Percentiles rank a stretch among this genome's conserved stretches.
These are phyloP conservation scores for Cudoniella acicularis DNA, from an alignment of 495 filamentous ascomycete genomes.

Conservation along the genomic window DNA sequence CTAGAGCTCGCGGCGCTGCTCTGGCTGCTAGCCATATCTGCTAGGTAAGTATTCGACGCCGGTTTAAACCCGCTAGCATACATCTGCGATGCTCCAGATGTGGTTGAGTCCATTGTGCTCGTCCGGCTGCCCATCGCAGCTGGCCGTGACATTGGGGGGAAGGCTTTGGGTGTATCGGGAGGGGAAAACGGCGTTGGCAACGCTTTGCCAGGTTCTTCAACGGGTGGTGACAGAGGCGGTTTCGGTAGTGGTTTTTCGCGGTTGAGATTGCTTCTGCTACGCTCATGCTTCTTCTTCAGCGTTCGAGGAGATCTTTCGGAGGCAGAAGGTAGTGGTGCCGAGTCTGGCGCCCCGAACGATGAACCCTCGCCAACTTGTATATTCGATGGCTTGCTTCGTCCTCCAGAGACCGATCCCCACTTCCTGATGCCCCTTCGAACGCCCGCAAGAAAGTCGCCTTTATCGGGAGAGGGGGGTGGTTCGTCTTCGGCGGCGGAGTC, in stretches of 20 bases:
- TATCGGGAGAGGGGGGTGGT: slow-evolving; percentile 30
- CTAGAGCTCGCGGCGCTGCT: slow-evolving; percentile 44
- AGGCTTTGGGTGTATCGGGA: slow-evolving; percentile 19
- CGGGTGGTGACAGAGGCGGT: slow-evolving; percentile 19
- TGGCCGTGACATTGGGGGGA: slow-evolving; percentile 19
- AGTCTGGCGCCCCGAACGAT: slow-evolving; percentile 2
- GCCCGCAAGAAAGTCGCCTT: slow-evolving; percentile 38
- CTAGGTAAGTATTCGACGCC: too few species aligned
- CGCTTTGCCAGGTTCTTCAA: slow-evolving; percentile 5
- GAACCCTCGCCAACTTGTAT: slow-evolving; percentile 12
- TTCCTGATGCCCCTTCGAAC: slow-evolving; percentile 48
- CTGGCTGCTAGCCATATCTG: too few species aligned
- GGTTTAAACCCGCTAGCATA: slow-evolving; percentile 32
- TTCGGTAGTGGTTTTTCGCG: slow-evolving; percentile 50
- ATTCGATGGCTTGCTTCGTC: slow-evolving; percentile 22
- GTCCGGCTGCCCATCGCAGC: slow-evolving; percentile 38
- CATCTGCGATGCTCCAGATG: slow-evolving; percentile 40
- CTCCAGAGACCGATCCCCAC: slow-evolving; percentile 32
- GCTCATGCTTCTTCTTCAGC: slow-evolving; percentile 37
- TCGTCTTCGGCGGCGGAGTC: slow-evolving; percentile 39
- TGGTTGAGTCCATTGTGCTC: slow-evolving; percentile 59
- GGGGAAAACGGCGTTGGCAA: slow-evolving; percentile 10
- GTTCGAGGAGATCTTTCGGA: neutral
- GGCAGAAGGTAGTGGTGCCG: slow-evolving; percentile 2
- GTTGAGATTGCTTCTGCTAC: slow-evolving; percentile 44